These are phyloP conservation scores for Cladophialophora psammophila DNA, from an alignment of 2,329 filamentous ascomycete genomes.

Conservation along the genomic window DNA sequence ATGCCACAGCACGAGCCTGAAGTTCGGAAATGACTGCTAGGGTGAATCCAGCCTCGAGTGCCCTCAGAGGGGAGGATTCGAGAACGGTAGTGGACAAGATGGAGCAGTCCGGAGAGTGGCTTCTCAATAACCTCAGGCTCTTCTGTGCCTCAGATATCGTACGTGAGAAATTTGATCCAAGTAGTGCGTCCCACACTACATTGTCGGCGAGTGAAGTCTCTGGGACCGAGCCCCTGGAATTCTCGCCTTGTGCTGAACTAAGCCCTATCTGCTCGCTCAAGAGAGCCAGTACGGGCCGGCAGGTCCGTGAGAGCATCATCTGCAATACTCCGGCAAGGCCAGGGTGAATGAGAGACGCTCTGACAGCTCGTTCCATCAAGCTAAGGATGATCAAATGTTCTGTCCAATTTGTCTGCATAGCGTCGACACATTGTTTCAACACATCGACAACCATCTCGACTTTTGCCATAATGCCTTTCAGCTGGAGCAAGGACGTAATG, in stretches of 20 bases:
- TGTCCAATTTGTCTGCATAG: constrained; percentile 1
- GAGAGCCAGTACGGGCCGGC: constrained; percentile 18
- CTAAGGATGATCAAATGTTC: constrained; percentile 22
- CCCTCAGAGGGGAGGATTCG: constrained; percentile 11
- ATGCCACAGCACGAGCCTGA: constrained; percentile 20
- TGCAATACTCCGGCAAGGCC: constrained; percentile 21
- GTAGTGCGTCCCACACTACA: constrained; percentile 10
- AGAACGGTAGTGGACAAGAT: constrained; percentile 15
- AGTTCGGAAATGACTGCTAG: constrained; percentile 24
- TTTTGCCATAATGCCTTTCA: constrained; percentile 21
- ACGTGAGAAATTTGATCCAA: constrained; percentile 13
- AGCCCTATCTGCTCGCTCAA: constrained; percentile 29
- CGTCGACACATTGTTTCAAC: constrained; percentile 17
- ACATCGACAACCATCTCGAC: constrained; percentile 11
- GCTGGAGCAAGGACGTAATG: constrained; percentile 26
- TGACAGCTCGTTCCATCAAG: constrained; percentile 20
- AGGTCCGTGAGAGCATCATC: constrained; percentile 20
- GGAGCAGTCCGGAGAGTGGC: constrained; percentile 20
- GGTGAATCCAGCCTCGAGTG: constrained; percentile 23
- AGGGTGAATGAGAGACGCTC: constrained; percentile 20
- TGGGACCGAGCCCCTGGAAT: background rate
- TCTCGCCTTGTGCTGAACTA: background rate
- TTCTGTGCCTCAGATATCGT: constrained; percentile 23
- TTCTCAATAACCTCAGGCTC: constrained; percentile 28
- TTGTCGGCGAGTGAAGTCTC: background rate